Conservation (phyloP, 140 eudicot species). For the Cichorium intybus region DNA sequence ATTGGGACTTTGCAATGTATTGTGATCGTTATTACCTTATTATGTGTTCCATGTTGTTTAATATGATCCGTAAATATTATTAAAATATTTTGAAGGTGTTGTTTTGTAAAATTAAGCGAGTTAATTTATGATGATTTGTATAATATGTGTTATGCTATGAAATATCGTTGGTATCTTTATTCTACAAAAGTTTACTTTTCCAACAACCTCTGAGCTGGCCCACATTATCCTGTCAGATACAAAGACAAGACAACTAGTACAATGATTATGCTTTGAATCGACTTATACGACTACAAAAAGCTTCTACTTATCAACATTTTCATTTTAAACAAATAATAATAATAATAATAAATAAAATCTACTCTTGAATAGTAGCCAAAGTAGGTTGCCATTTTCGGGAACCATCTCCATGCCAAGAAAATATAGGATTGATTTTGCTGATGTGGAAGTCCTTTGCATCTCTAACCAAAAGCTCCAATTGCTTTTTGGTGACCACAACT, state of each 20-base stretch:
- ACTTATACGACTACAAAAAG: neutral
- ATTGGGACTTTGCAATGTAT: conserved; percentile 8
- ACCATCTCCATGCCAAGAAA: conserved; percentile 28
- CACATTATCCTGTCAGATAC: too few species aligned
- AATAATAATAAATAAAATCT: conserved; percentile 14
- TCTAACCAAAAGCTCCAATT: conserved; percentile 39
- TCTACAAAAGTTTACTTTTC: neutral
- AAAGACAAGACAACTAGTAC: neutral
- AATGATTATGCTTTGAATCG: conserved; percentile 16
- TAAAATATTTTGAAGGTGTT: conserved; percentile 3
- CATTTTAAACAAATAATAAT: neutral
- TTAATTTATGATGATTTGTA: conserved; percentile 6
- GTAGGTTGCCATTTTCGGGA: conserved; percentile 55
- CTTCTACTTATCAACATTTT: neutral
- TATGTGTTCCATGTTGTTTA: conserved; percentile 5
- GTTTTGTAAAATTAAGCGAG: conserved; percentile 19
- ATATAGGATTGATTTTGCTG: conserved; percentile 21
- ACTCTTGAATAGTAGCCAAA: conserved; percentile 52
- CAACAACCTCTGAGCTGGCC: neutral
- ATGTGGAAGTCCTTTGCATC: conserved; percentile 31
- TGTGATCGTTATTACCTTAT: conserved; percentile 21
- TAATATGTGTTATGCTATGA: neutral
- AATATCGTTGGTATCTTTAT: neutral
- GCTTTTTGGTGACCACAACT: conserved; percentile 49
- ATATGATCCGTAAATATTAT: conserved; percentile 14